phyloP scores from a whole-genome alignment of 192 early-diverging fungal species.

The Pecoramyces ruminantium region DNA sequence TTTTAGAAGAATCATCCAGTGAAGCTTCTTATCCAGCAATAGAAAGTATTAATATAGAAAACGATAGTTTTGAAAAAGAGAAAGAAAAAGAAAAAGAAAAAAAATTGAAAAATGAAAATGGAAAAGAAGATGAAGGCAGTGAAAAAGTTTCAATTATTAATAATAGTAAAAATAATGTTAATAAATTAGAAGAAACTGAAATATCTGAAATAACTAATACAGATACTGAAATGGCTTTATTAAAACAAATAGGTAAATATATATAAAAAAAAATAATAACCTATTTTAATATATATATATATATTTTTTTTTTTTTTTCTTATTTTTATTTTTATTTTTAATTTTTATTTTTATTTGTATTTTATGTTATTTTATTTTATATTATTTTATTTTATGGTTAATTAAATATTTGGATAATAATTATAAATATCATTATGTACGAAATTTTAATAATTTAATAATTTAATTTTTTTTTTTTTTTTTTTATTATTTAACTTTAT shows the following conservation, averaged over 20 bases:
- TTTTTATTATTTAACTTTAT: no score
- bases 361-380: no score
- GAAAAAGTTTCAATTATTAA: no score
- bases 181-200: neutral
- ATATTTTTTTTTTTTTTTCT: neutral
- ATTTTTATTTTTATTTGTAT: no score
- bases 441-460: no score
- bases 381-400: no score
- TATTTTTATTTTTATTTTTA: no score
- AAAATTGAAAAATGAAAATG: neutral
- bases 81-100: neutral
- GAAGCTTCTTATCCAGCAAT: neutral
- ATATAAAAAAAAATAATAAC: neutral
- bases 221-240: neutral
- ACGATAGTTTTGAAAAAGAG: neutral
- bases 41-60: neutral
- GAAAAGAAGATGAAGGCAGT: neutral
- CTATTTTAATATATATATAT: neutral
- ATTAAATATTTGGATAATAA: no score
- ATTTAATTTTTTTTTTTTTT: no score
- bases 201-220: neutral
- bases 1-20: neutral
- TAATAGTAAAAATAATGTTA: neutral
- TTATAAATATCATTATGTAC: no score
- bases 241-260: neutral